Evolutionary conservation across 306 rosid genomes (phyloP).

Genomic region (Pyrus bretschneideri): DNA sequence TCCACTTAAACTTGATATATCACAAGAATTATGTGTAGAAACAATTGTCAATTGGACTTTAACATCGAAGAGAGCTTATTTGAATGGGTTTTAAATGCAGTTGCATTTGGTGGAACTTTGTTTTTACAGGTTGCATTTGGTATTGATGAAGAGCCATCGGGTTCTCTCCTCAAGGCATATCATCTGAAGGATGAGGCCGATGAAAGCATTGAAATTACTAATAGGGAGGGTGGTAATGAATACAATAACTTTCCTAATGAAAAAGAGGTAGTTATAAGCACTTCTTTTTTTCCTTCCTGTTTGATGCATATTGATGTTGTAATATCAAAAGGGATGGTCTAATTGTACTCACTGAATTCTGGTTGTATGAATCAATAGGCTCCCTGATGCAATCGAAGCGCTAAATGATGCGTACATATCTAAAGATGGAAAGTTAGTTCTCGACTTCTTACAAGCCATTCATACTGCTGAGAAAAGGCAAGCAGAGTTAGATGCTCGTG

Average conservation of each 20-base stretch:
- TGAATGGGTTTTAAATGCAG: conserved; percentile 19
- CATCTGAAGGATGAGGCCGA: conserved; percentile 42
- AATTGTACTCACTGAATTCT: conserved; percentile 14
- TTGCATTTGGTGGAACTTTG: conserved; percentile 24
- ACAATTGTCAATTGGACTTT: not conserved
- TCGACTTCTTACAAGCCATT: conserved; percentile 82
- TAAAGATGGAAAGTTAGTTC: conserved; percentile 75
- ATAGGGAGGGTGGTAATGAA: conserved; percentile 27
- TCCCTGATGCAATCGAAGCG: conserved; percentile 42
- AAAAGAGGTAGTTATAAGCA: conserved; percentile 45
- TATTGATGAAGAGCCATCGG: conserved; percentile 33
- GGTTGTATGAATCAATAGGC: conserved; percentile 36
- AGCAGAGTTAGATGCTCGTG: conserved; percentile 70
- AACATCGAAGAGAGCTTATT: not conserved
- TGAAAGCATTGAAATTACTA: conserved; percentile 16
- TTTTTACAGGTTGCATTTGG: conserved; percentile 34
- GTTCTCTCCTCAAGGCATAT: conserved; percentile 67
- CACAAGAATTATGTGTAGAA: not conserved
- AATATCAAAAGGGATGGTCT: not conserved
- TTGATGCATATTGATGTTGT: conserved; percentile 11
- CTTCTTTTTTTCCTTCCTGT: not conserved
- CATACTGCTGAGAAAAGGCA: conserved; percentile 87
- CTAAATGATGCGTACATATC: conserved; percentile 53
- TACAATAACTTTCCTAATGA: conserved; percentile 30
- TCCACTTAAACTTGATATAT: not conserved